Percentiles rank a stretch among this genome's conserved stretches.
phyloP scores from a whole-genome alignment of 2,329 filamentous ascomycete genomes.

The Rasamsonia emersonii region DNA sequence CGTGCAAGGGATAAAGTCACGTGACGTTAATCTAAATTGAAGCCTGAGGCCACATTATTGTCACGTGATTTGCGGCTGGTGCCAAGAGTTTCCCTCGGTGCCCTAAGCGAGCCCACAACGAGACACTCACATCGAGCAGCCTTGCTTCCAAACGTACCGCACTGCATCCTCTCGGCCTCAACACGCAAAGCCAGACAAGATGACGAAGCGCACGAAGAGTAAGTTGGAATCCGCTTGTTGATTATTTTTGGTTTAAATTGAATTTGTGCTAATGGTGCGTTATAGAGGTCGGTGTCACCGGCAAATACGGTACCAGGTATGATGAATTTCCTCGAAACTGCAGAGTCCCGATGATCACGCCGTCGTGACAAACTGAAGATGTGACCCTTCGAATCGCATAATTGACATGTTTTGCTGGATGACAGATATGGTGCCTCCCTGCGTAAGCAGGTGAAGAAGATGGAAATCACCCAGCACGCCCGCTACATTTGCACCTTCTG shows the following conservation, averaged over 20 bases:
- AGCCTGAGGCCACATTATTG: too few species aligned
- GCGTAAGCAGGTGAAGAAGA: constrained; percentile 99
- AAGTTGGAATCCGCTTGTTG: constrained; percentile 14
- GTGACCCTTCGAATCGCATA: constrained; percentile 6
- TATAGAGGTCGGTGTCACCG: constrained; percentile 87
- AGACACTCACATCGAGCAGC: constrained; percentile 22
- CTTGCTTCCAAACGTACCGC: constrained; percentile 23
- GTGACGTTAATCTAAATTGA: not conserved
- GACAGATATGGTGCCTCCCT: constrained; percentile 94
- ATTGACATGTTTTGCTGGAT: constrained; percentile 16
- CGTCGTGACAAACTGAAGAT: constrained; percentile 10
- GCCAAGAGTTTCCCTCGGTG: constrained; percentile 8
- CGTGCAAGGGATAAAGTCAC: too few species aligned
- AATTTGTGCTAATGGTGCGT: constrained; percentile 19
- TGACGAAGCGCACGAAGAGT: constrained; percentile 92
- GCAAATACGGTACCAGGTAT: constrained; percentile 97
- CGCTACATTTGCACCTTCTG: constrained; percentile 98
- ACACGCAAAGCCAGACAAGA: constrained; percentile 49
- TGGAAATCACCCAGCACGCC: constrained; percentile 98
- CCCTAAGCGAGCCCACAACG: constrained; percentile 35
- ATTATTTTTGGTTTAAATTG: not conserved
- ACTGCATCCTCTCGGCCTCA: constrained; percentile 29
- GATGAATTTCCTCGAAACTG: constrained; percentile 29
- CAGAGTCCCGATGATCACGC: constrained; percentile 6
- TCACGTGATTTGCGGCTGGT: constrained; percentile 3